These are phyloP conservation scores for Byssoonygena ceratinophila DNA, from an alignment of 2,329 filamentous ascomycete species.

Conservation along the genomic window DNA sequence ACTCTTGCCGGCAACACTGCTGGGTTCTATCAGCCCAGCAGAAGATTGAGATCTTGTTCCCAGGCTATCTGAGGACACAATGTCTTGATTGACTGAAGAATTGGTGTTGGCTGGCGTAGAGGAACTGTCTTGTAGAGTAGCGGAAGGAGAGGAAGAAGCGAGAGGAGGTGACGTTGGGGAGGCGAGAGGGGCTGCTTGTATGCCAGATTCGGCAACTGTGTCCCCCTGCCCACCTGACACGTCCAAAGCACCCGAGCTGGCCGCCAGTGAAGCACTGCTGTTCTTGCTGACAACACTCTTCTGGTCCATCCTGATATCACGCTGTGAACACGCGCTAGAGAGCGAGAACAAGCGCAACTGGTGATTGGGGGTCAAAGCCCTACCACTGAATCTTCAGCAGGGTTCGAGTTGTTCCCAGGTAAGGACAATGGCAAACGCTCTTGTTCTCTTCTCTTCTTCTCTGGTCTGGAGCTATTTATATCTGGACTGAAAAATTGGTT, in stretches of 20 bases:
- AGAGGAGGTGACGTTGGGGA: conserved; percentile 4
- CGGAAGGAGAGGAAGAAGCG: background rate
- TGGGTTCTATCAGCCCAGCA: background rate
- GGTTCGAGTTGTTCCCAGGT: background rate
- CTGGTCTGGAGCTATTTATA: conserved; percentile 5
- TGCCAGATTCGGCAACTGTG: conserved; percentile 8
- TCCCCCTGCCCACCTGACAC: conserved; percentile 4
- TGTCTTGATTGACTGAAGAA: background rate
- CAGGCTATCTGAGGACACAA: background rate
- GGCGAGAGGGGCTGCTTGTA: background rate
- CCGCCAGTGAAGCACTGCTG: background rate
- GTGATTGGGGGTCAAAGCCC: conserved; percentile 1
- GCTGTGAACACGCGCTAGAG: background rate
- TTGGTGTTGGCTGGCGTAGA: background rate
- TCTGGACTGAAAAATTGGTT: conserved; percentile 3
- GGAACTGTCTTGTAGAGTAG: background rate
- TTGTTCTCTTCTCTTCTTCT: background rate
- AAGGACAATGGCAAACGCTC: background rate
- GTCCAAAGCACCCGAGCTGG: background rate
- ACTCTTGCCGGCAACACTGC: background rate
- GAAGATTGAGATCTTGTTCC: background rate
- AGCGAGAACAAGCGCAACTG: background rate
- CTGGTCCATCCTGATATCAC: conserved; percentile 3
- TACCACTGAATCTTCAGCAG: background rate
- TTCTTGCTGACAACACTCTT: background rate